A percentile compares a stretch with the other conserved stretches of the same genome.
These are phyloP conservation scores for Thelonectria olida DNA, from an alignment of 2,329 filamentous ascomycete genomes.

Conservation along the genomic window DNA sequence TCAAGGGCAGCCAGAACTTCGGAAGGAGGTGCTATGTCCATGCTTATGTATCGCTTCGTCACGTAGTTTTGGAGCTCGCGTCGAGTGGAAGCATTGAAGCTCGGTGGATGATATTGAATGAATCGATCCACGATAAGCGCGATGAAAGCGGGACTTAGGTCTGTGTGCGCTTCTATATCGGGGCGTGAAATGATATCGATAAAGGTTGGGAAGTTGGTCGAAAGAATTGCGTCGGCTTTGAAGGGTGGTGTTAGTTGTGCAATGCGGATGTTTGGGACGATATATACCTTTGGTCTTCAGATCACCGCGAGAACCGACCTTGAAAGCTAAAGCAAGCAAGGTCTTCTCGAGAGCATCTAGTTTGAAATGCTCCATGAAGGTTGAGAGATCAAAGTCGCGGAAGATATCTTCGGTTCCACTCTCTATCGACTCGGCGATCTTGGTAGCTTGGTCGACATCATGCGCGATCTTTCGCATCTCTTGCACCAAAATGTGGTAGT, in stretches of 20 bases:
- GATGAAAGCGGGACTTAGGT: slow-evolving; percentile 75
- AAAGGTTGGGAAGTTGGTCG: slow-evolving; percentile 80
- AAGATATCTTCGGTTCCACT: slow-evolving; percentile 91
- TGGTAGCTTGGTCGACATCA: slow-evolving; percentile 83
- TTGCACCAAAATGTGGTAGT: slow-evolving; percentile 81
- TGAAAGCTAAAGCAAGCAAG: slow-evolving; percentile 88
- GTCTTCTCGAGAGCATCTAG: slow-evolving; percentile 89
- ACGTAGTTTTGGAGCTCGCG: slow-evolving; percentile 74
- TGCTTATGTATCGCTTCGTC: slow-evolving; percentile 72
- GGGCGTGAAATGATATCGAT: slow-evolving; percentile 77
- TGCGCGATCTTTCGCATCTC: slow-evolving; percentile 89
- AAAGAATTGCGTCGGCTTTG: slow-evolving; percentile 87
- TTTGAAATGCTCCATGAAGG: slow-evolving; percentile 96
- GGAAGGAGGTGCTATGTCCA: slow-evolving; percentile 72
- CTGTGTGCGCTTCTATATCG: slow-evolving; percentile 70
- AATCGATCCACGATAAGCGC: slow-evolving; percentile 86
- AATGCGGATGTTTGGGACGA: slow-evolving; percentile 30
- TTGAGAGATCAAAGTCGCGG: slow-evolving; percentile 94
- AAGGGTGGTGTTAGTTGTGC: slow-evolving; percentile 54
- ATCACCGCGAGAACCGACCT: slow-evolving; percentile 80
- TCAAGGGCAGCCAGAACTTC: slow-evolving; percentile 77
- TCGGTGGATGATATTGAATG: slow-evolving; percentile 85
- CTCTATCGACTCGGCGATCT: slow-evolving; percentile 94
- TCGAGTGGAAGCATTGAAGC: slow-evolving; percentile 80
- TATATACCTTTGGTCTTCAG: slow-evolving; percentile 86